Evolutionary conservation across 202 grass and related monocot species (phyloP).

Genomic region (Eragrostis tef): DNA sequence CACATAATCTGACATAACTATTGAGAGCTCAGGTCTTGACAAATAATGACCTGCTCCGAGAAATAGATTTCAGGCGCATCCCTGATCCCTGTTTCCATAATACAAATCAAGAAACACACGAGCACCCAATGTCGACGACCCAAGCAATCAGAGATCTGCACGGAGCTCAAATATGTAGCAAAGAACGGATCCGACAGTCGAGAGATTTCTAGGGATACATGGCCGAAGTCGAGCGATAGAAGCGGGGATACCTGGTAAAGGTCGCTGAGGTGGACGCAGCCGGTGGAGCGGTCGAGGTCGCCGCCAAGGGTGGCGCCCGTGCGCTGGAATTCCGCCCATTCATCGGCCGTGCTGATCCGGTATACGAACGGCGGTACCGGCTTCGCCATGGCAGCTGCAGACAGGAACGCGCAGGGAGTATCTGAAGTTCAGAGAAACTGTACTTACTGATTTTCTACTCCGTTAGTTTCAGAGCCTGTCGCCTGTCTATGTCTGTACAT

Average conservation of each 20-base stretch:
- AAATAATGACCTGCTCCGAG: neutral
- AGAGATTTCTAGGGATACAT: neutral
- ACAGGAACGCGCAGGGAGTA: neutral
- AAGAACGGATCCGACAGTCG: neutral
- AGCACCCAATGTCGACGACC: neutral
- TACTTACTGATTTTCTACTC: too few species aligned
- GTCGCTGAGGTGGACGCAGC: slow-evolving; percentile 78
- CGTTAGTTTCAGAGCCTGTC: too few species aligned
- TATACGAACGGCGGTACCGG: slow-evolving; percentile 54
- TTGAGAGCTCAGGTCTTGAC: neutral
- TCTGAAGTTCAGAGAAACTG: too few species aligned
- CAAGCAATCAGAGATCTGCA: neutral
- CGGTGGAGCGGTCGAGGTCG: slow-evolving; percentile 65
- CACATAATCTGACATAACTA: neutral
- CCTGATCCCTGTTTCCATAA: neutral
- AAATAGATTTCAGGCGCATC: neutral
- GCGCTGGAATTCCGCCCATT: slow-evolving; percentile 66
- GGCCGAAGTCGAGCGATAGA: neutral
- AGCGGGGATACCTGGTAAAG: slow-evolving; percentile 53
- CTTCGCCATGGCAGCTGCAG: slow-evolving; percentile 24
- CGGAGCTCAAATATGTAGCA: neutral
- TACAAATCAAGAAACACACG: neutral
- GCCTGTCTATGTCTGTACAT: too few species aligned
- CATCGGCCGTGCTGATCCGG: slow-evolving; percentile 55
- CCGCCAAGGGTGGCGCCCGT: slow-evolving; percentile 55